Evolutionary conservation across 2,329 filamentous ascomycete species (phyloP).

Genomic region (Calonectria hawksworthii): DNA sequence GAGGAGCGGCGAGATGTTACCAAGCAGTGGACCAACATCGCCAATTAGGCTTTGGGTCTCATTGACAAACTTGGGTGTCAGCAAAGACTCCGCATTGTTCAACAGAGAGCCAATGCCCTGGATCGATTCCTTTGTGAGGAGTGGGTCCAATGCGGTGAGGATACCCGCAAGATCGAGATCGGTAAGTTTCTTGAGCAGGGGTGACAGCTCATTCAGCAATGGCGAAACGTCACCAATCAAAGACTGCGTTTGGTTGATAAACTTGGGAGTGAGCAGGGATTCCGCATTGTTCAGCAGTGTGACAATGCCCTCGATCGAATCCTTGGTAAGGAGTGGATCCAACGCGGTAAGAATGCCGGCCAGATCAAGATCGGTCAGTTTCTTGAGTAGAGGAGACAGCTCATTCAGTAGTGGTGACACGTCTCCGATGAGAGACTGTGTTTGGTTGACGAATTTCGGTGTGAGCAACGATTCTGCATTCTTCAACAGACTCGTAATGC

Average conservation of each 20-base stretch:
- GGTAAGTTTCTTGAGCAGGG: background rate
- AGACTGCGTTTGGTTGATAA: background rate
- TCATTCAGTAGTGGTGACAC: constrained; percentile 28
- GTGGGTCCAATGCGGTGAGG: background rate
- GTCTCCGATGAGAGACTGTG: constrained; percentile 50
- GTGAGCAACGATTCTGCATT: constrained; percentile 51
- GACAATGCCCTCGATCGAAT: constrained; percentile 49
- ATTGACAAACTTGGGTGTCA: background rate
- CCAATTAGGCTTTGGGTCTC: background rate
- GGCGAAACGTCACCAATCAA: background rate
- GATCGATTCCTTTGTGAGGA: background rate
- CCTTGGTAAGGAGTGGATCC: constrained; percentile 51
- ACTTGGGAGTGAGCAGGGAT: background rate
- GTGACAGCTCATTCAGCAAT: background rate
- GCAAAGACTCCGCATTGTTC: background rate
- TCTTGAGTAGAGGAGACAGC: constrained; percentile 25
- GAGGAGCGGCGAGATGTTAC: background rate
- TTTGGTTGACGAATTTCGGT: constrained; percentile 38
- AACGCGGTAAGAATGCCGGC: constrained; percentile 49
- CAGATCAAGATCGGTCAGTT: constrained; percentile 52
- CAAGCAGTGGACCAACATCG: background rate
- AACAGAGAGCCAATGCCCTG: background rate
- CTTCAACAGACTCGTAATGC: constrained; percentile 48
- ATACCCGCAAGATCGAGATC: background rate
- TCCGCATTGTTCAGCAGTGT: constrained; percentile 52